A percentile compares a stretch with the other conserved stretches of the same genome.
Conservation (phyloP, 2,329 filamentous ascomycete genomes). For the Fusarium haematococcum region DNA sequence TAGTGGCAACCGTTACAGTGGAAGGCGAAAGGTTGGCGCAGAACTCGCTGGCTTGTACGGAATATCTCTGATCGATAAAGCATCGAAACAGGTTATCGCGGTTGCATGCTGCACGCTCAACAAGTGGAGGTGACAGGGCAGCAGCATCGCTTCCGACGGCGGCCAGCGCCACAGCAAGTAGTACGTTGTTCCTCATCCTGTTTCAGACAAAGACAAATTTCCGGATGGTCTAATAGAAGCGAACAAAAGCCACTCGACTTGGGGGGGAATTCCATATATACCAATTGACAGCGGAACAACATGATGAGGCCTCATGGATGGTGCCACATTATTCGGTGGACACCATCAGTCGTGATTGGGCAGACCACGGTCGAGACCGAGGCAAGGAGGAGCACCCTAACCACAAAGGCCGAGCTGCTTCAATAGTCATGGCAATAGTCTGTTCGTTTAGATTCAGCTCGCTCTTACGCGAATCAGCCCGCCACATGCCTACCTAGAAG, state of each 20-base stretch:
- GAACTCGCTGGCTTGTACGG: conserved; percentile 31
- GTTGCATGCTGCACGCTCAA: conserved; percentile 28
- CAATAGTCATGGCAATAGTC: conserved; percentile 16
- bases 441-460: conserved; percentile 5
- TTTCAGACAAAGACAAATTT: not conserved
- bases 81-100: conserved; percentile 40
- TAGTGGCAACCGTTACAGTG: conserved; percentile 28
- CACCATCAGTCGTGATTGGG: not conserved
- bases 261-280: not conserved
- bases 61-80: conserved; percentile 36
- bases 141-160: conserved; percentile 7
- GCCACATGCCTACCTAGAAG: not conserved
- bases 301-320: not conserved
- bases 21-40: conserved; percentile 33
- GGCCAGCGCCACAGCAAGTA: conserved; percentile 11
- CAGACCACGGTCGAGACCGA: not conserved
- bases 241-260: not conserved
- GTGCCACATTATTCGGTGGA: not conserved
- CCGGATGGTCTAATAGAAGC: not conserved
- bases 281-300: not conserved
- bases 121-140: conserved; percentile 3
- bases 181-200: conserved; percentile 3
- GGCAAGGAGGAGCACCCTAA: not conserved
- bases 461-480: conserved; percentile 8
- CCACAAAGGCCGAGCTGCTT: conserved; percentile 13